phyloP scores from a whole-genome alignment of 768 basidiomycete genomes.

The Lactarius hengduanensis region DNA sequence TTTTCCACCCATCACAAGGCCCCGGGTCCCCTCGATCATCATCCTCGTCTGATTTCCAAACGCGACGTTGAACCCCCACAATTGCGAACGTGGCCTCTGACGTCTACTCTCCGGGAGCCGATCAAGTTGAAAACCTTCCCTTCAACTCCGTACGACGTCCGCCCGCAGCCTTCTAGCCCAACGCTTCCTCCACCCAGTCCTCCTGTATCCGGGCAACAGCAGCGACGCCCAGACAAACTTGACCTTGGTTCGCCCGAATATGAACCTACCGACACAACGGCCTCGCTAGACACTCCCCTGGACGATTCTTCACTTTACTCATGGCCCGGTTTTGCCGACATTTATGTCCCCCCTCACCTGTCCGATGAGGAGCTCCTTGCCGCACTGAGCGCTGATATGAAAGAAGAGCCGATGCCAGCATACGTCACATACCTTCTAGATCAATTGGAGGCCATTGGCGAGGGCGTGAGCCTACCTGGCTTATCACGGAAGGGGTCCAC shows the following conservation, averaged over 20 bases:
- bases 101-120: constrained; percentile 14
- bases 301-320: constrained; percentile 5
- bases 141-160: background rate
- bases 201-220: background rate
- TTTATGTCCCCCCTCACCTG: constrained; percentile 15
- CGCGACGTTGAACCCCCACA: constrained; percentile 17
- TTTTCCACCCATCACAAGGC: background rate
- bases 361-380: constrained; percentile 26
- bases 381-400: constrained; percentile 3
- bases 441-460: constrained; percentile 22
- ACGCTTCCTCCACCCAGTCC: background rate
- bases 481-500: constrained; percentile 19
- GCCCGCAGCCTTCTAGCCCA: background rate
- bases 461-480: constrained; percentile 8
- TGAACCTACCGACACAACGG: background rate
- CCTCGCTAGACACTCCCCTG: constrained; percentile 3
- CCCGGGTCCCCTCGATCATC: background rate
- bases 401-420: constrained; percentile 20
- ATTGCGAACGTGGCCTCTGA: constrained; percentile 20
- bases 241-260: background rate
- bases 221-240: background rate
- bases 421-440: constrained; percentile 21
- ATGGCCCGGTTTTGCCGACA: constrained; percentile 22
- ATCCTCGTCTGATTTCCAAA: constrained; percentile 19
- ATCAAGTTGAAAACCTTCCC: constrained; percentile 11